Evolutionary conservation across 176 grass and related monocot genomes (phyloP), one percentile per base, ranked within the genome.

Genomic region (Rhynchospora pubera): DNA sequence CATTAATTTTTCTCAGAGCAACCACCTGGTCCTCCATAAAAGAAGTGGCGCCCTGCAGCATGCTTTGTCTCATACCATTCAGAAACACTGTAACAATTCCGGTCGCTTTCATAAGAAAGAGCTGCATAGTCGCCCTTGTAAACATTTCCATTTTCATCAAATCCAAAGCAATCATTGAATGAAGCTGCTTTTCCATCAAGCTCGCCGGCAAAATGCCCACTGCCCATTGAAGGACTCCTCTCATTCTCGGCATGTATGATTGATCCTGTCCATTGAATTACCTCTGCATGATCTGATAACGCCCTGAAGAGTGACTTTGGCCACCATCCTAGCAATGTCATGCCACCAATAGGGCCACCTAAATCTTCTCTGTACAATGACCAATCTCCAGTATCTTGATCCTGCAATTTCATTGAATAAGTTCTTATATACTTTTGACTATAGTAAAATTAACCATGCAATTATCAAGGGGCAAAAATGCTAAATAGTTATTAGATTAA

Each of bases 301-400:
- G 21, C 16, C 3, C 14, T 77, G 50, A 85, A 82, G 78, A 89
- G 85, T 69, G 56, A 48, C 13, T 77, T 56, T 10, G 82, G 68
- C 26, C 51, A 86, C 70, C 73, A 86, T 80, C 78, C 78, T 3
- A 80, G 56, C 32, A 80, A 80, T 63, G 78, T 80, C 57, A 45
- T 80, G 2, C 58, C 78, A 11, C 57, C 78, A 23, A 80, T 80
- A 5, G 84, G 62, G 3, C 55, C 43, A 5, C 69, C 44, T 5
- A 55, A 5, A n/a, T 79, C 71, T 61, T 89, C 69, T 12, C 84
- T 63, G 64, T 89, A 89, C 30, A 89, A 21, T 7, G 85, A 61
- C 88, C 88, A 89, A 42, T 89, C 88, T 60, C 88, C 80, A 6
- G 84, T 79, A 4, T 53, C 45, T 18, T 66, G 26, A 79, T 89